Conservation (phyloP, 1,139 yeast genomes). For the Magnusiomyces fungicola region DNA sequence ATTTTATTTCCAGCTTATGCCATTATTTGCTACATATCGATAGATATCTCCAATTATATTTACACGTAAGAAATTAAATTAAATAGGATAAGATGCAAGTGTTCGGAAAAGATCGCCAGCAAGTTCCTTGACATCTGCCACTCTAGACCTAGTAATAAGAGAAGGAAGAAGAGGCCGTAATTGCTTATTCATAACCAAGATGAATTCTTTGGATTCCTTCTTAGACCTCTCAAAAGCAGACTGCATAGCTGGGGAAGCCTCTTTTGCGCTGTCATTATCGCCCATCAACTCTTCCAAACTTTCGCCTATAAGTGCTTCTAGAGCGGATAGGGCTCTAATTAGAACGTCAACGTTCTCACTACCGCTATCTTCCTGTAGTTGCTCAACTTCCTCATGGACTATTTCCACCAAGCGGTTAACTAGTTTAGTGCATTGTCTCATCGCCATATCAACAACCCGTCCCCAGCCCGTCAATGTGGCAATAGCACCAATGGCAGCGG, state of each 20-base stretch:
- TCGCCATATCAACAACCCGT: constrained; percentile 26
- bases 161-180: not conserved
- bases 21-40: too few species aligned
- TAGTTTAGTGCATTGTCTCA: constrained; percentile 20
- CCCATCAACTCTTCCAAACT: not conserved
- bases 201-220: not conserved
- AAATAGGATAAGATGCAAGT: not conserved
- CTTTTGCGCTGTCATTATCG: not conserved
- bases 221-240: not conserved
- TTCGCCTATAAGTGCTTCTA: constrained; percentile 1
- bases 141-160: constrained; percentile 7
- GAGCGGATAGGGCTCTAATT: constrained; percentile 7
- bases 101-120: constrained; percentile 7
- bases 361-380: not conserved
- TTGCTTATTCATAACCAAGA: not conserved
- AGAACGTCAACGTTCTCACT: constrained; percentile 8
- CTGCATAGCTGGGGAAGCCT: not conserved
- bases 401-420: constrained; percentile 23
- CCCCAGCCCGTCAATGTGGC: constrained; percentile 36
- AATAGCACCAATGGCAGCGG: constrained; percentile 37
- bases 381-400: constrained; percentile 11
- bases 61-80: not conserved
- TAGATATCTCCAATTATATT: too few species aligned
- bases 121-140: constrained; percentile 8
- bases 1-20: too few species aligned